phyloP scores from a whole-genome alignment of 352 stramenopile species.

The Pythium plurisporium region DNA sequence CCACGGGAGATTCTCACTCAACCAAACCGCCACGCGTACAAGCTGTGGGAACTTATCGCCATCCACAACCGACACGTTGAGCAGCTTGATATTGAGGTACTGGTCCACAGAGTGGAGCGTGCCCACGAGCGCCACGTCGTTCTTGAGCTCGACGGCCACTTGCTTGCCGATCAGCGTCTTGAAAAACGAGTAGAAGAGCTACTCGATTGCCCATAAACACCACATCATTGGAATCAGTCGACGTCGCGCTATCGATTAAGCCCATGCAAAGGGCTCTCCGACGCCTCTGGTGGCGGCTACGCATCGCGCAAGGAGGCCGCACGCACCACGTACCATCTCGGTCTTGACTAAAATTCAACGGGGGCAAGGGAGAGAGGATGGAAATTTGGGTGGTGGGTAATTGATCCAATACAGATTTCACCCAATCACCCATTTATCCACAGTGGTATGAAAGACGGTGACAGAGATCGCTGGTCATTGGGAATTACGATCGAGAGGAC shows the following conservation, averaged over 20 bases:
- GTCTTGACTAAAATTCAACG: too few species aligned
- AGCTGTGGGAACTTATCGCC: constrained; percentile 96
- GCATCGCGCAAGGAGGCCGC: too few species aligned
- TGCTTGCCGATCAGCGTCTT: constrained; percentile 98
- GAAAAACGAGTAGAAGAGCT: constrained; percentile 99
- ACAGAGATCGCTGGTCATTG: not conserved
- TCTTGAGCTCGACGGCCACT: constrained; percentile 99
- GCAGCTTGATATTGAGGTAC: constrained; percentile 99
- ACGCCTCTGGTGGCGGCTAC: too few species aligned
- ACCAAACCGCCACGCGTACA: too few species aligned
- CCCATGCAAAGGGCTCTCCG: too few species aligned
- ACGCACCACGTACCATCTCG: too few species aligned
- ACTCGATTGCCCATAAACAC: not conserved
- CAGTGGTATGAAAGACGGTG: too few species aligned
- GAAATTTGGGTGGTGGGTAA: constrained; percentile 16
- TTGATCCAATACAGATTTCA: not conserved
- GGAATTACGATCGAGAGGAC: too few species aligned
- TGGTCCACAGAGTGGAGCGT: constrained; percentile 98
- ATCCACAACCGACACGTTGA: constrained; percentile 95
- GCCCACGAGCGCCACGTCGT: constrained; percentile 96
- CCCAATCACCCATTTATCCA: constrained; percentile 9
- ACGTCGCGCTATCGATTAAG: too few species aligned
- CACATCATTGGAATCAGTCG: too few species aligned
- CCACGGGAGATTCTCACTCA: too few species aligned
- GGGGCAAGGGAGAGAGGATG: too few species aligned